These are phyloP conservation scores for Pittosporum tobira DNA, from an alignment of 129 eudicot species.

Conservation along the genomic window DNA sequence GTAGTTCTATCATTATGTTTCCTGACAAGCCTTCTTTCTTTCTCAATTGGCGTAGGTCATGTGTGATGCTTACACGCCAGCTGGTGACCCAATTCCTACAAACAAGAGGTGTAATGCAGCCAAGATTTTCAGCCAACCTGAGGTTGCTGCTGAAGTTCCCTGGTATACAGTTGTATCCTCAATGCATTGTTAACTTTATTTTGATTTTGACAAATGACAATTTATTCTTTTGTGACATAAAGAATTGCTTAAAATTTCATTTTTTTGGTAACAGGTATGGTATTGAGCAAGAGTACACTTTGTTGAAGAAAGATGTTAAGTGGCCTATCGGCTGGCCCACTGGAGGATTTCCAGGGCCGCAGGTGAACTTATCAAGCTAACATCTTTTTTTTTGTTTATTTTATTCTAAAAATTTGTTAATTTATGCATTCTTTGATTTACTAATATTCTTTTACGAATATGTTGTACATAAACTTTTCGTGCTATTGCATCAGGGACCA, in stretches of 20 bases:
- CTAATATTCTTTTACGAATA: no score
- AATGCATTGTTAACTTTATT: neutral
- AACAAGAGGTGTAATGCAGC: constrained; percentile 53
- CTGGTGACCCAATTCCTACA: constrained; percentile 60
- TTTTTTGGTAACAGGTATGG: constrained; percentile 45
- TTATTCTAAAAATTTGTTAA: no score
- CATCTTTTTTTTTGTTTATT: neutral
- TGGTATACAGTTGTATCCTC: constrained; percentile 26
- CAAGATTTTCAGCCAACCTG: constrained; percentile 52
- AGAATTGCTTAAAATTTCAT: neutral
- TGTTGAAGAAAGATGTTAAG: constrained; percentile 51
- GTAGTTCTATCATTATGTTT: neutral
- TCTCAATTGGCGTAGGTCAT: constrained; percentile 36
- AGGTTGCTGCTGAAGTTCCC: constrained; percentile 55
- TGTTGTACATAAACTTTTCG: neutral
- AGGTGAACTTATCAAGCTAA: constrained; percentile 20
- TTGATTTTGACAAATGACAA: neutral
- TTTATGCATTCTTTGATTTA: no score
- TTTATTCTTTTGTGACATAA: neutral
- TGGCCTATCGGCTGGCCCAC: constrained; percentile 92
- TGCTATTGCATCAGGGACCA: constrained; percentile 43
- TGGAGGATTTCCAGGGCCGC: constrained; percentile 78
- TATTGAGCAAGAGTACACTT: constrained; percentile 73
- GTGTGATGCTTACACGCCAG: constrained; percentile 69
- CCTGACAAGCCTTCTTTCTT: neutral